Base-by-base conservation (phyloP, 2,329 filamentous ascomycete species). In the Clarireedia hainanense region DNA sequence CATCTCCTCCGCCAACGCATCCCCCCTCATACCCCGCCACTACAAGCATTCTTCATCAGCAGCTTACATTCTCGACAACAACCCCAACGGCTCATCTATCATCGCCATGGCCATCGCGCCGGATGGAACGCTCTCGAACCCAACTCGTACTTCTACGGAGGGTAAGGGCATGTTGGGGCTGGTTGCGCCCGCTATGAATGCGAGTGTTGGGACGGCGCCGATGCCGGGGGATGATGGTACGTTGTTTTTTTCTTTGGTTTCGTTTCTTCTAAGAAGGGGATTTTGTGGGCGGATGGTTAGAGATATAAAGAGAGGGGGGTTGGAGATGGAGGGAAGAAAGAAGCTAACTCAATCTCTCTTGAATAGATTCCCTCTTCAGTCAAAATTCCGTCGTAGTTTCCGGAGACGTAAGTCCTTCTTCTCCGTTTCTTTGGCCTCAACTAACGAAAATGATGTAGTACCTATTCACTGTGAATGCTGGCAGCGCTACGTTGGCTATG, bases 61-160 rank as follows among this genome's bases (percentile, higher is more conserved):
- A 62, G 79, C 78, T 0, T 84, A 84, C 66, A 67, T 83, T 47
- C 67, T 81, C 46, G 80, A 76, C 40, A 84, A 84, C 60, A 73
- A 78, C 5, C 66, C 67, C 14, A 60, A 71, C 1, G 55, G 60
- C 2, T 79, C 82, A 55, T 56, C 49, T 10, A 72, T 84, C 2
- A 68, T 80, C 3, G 74, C 79, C 0, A 52, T 84, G 1, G 72
- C 74, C 0, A 73, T 83, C 39, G 17, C 26, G 27, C 36, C 57
- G 0, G 70, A 80, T 52, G 80, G 80, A 0, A 73, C 67, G n/a
- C 69, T 83, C 0, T 72, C 70, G 0, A 63, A 66, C 1, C 76
- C 74, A 0, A 67, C 67, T 2, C 62, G 70, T 2, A 76, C 72
- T 1, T 55, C 67, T 1, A 80, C 79, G 1, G 74, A 76, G 1